Conservation (phyloP, 306 rosid genomes). For the Arachis hypogaea region DNA sequence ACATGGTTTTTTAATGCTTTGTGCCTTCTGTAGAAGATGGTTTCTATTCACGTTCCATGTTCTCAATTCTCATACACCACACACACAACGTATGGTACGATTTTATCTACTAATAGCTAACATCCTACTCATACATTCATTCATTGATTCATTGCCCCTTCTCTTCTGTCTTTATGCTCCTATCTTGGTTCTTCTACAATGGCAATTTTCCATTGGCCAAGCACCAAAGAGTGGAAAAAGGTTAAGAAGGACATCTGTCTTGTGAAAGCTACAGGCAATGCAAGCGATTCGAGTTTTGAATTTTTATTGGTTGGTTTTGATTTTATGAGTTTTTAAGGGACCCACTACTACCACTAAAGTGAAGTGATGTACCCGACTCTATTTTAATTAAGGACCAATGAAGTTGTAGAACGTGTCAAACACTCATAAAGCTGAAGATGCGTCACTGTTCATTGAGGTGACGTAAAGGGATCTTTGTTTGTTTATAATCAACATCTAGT, state of each 20-base stretch:
- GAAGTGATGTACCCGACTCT: neutral
- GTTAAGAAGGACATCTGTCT: constrained; percentile 14
- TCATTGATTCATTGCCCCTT: neutral
- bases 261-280: neutral
- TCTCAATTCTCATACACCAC: neutral
- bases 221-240: neutral
- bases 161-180: neutral
- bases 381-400: constrained; percentile 12
- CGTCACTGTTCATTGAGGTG: neutral
- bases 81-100: neutral
- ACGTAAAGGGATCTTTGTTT: neutral
- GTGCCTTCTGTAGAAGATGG: neutral
- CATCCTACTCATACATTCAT: neutral
- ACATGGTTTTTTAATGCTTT: neutral
- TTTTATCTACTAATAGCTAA: neutral
- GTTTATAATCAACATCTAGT: no score
- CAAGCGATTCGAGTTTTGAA: neutral
- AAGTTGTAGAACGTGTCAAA: neutral
- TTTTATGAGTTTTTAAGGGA: constrained; percentile 7
- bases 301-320: constrained; percentile 21
- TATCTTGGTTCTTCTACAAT: neutral
- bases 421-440: constrained; percentile 17
- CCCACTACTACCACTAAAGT: constrained; percentile 1
- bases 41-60: neutral
- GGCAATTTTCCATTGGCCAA: neutral